These are phyloP conservation scores for Colletotrichum magnum DNA, from an alignment of 2,329 filamentous ascomycete species.

Conservation along the genomic window DNA sequence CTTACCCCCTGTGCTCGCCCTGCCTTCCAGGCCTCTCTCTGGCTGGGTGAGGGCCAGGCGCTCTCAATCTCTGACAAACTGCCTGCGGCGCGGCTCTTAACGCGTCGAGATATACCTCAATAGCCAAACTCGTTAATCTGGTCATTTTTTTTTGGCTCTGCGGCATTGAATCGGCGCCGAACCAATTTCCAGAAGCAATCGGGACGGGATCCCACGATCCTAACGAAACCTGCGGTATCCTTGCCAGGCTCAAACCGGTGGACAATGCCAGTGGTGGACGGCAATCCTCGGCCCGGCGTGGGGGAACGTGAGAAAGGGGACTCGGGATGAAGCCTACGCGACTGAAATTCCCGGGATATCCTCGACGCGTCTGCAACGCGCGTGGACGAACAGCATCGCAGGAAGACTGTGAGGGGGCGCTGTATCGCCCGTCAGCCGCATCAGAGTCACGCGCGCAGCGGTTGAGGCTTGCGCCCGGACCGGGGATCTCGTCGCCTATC, in stretches of 20 bases:
- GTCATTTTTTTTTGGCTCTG: conserved; percentile 4
- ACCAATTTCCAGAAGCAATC: conserved; percentile 17
- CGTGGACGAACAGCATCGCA: background rate
- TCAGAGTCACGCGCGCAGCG: conserved; percentile 5
- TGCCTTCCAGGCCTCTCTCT: background rate
- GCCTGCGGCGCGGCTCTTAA: conserved; percentile 5
- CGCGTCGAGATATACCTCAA: background rate
- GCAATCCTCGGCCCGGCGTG: conserved; percentile 12
- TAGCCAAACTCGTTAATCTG: conserved; percentile 19
- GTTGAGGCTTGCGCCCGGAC: conserved; percentile 31
- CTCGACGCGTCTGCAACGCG: background rate
- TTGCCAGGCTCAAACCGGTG: conserved; percentile 24
- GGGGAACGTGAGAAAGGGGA: conserved; percentile 10
- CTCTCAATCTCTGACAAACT: conserved; percentile 18
- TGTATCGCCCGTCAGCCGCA: background rate
- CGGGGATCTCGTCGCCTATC: conserved; percentile 28
- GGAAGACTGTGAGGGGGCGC: too few species aligned
- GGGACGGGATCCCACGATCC: conserved; percentile 14
- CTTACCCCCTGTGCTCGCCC: background rate
- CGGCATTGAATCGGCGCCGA: conserved; percentile 25
- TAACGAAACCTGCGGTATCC: conserved; percentile 14
- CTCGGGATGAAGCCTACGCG: conserved; percentile 13
- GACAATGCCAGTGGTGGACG: conserved; percentile 18
- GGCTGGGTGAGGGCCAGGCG: conserved; percentile 16
- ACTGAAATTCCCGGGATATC: background rate